Percentiles rank a stretch among this genome's conserved stretches.
These are phyloP conservation scores for Fistulina hepatica DNA, from an alignment of 1,284 basidiomycete species.

Conservation along the genomic window DNA sequence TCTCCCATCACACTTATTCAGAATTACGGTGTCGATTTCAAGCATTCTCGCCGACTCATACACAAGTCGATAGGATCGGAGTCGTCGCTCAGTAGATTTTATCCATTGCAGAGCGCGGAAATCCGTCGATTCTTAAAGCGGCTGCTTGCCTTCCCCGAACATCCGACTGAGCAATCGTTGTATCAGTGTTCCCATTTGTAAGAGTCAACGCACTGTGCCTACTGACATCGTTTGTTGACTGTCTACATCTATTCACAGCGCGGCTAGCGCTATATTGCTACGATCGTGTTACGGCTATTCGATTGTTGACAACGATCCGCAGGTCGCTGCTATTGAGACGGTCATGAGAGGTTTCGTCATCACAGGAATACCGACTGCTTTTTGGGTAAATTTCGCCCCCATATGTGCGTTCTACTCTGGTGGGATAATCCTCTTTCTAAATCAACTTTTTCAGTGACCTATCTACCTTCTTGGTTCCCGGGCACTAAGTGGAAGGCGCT, in stretches of 20 bases:
- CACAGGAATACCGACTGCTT: constrained; percentile 48
- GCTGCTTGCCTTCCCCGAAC: constrained; percentile 41
- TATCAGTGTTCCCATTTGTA: too few relatives aligned
- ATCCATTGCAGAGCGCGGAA: constrained; percentile 39
- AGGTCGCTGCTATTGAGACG: constrained; percentile 46
- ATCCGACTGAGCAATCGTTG: constrained; percentile 42
- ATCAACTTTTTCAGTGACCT: constrained; percentile 35
- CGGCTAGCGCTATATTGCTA: constrained; percentile 47
- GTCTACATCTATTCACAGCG: constrained; percentile 24
- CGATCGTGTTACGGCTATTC: constrained; percentile 55
- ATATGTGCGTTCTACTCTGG: constrained; percentile 27
- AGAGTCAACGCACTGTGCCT: too few relatives aligned
- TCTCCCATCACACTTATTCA: too few relatives aligned
- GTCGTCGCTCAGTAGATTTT: constrained; percentile 37
- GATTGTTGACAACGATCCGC: constrained; percentile 43
- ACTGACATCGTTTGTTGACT: not conserved
- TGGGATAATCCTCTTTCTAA: not conserved
- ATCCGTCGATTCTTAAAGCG: constrained; percentile 45
- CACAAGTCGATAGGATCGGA: constrained; percentile 47
- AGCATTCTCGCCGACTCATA: constrained; percentile 48
- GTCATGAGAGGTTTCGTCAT: constrained; percentile 46
- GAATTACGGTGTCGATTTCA: constrained; percentile 55
- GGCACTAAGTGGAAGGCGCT: constrained; percentile 47
- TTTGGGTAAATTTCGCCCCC: constrained; percentile 48
- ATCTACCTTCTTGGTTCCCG: constrained; percentile 54